Base-by-base conservation (phyloP, 768 basidiomycete species). In the Mycena vulgaris region DNA sequence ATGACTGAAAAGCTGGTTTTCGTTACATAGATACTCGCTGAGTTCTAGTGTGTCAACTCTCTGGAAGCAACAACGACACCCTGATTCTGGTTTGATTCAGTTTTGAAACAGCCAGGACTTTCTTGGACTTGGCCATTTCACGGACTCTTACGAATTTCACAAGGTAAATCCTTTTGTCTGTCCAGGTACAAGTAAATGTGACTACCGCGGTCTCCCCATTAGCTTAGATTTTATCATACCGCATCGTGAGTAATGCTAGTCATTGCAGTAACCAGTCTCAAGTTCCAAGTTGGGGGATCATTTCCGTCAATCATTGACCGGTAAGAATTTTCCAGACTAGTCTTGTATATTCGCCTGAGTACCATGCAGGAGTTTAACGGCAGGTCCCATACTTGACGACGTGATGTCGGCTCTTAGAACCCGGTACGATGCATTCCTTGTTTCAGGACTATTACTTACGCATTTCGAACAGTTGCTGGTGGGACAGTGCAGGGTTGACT, bases 401-500 rank as follows among this genome's bases (percentile, higher is more conserved):
- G 63, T 65, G 33, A 70, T 70, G 69, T 14, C 5, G 13, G 69
- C 63, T 33, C 58, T 70, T 11, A 59, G 69, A 45, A 70, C 63
- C 2, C 69, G 69, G 69, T 69, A 11, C 53, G 28, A 47, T 17
- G 6, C 31, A 25, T 37, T 40, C 14, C 21, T 16, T 51, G 16
- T 31, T 25, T 28, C 10, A 4, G 19, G 21, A n/a, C 40, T 49
- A 13, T 42, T 31, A 39, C 25, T 63, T 14, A 69, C 17, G 3
- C 10, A 33, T 57, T 48, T 33, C 23, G 14, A 28, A 47, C 45
- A 70, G 69, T 21, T 66, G 63, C 33, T 66, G 69, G 69, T 70
- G 69, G 69, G 69, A 70, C 47, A 70, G 63, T 30, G 69, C 69
- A 10, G 69, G 69, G 68, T 39, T 64, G 28, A 69, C 68, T 5